phyloP scores from a whole-genome alignment of 768 basidiomycete genomes.

The Collybia sp. region DNA sequence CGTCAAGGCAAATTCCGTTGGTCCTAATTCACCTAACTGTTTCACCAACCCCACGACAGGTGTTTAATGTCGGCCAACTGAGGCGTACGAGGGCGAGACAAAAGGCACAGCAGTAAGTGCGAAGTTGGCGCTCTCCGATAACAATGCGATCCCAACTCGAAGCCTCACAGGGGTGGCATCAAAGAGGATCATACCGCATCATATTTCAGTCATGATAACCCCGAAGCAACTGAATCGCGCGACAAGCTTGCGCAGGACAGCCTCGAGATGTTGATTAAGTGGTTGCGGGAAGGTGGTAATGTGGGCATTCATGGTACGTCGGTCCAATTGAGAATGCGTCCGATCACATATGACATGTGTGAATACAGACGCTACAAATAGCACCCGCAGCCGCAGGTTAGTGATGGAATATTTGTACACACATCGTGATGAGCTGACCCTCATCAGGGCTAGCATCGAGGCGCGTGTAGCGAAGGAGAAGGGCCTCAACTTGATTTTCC shows the following conservation, averaged over 20 bases:
- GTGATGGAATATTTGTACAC: background rate
- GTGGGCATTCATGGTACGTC: conserved; percentile 91
- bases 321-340: background rate
- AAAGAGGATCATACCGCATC: conserved; percentile 88
- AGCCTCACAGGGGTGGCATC: conserved; percentile 57
- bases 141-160: conserved; percentile 1
- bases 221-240: conserved; percentile 67
- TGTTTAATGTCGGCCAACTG: conserved; percentile 97
- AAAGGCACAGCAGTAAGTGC: conserved; percentile 64
- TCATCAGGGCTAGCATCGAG: conserved; percentile 71
- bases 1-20: conserved; percentile 57
- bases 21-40: background rate
- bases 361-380: conserved; percentile 88
- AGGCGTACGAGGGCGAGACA: conserved; percentile 82
- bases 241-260: conserved; percentile 88
- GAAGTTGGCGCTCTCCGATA: background rate
- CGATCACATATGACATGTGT: conserved; percentile 1
- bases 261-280: conserved; percentile 89
- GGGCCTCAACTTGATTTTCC: conserved; percentile 84
- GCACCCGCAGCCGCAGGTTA: conserved; percentile 71
- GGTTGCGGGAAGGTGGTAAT: conserved; percentile 94
- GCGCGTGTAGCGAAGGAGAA: conserved; percentile 83
- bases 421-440: no score
- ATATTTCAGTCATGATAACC: conserved; percentile 88
- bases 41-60: conserved; percentile 38